A percentile compares a stretch with the other conserved stretches of the same genome.
Evolutionary conservation across 306 rosid genomes (phyloP).

Genomic region (Glycine latifolia): DNA sequence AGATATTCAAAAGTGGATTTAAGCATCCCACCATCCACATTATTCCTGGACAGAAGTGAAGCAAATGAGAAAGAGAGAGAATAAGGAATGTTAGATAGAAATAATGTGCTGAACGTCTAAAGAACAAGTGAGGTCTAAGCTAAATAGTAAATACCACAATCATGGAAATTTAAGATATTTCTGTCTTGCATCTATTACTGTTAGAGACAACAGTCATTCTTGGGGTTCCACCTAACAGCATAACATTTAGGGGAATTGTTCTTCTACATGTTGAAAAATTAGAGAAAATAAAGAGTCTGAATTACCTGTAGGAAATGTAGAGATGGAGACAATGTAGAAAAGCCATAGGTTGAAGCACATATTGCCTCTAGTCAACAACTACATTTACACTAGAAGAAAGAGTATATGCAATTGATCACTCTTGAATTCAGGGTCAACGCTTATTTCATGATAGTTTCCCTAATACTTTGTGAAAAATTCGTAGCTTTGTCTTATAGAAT

Average conservation of each 20-base stretch:
- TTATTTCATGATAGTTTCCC: too few species aligned
- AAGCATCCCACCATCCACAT: not conserved
- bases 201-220: not conserved
- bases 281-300: too few species aligned
- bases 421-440: too few species aligned
- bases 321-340: too few species aligned
- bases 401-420: too few species aligned
- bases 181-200: slow-evolving; percentile 13
- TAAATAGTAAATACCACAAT: not conserved
- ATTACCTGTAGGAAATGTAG: too few species aligned
- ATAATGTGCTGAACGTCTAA: not conserved
- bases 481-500: too few species aligned
- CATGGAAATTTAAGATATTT: not conserved
- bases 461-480: too few species aligned
- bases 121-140: not conserved
- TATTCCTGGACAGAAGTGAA: not conserved
- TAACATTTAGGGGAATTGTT: not conserved
- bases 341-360: too few species aligned
- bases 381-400: too few species aligned
- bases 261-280: too few species aligned
- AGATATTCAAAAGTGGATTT: not conserved
- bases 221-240: slow-evolving; percentile 1
- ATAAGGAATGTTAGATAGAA: not conserved
- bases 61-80: not conserved
- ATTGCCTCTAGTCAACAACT: too few species aligned